Percentiles rank a stretch among this genome's conserved stretches.
Evolutionary conservation across 208 protist species (phyloP).

Genomic region (Acanthamoeba royreba): DNA sequence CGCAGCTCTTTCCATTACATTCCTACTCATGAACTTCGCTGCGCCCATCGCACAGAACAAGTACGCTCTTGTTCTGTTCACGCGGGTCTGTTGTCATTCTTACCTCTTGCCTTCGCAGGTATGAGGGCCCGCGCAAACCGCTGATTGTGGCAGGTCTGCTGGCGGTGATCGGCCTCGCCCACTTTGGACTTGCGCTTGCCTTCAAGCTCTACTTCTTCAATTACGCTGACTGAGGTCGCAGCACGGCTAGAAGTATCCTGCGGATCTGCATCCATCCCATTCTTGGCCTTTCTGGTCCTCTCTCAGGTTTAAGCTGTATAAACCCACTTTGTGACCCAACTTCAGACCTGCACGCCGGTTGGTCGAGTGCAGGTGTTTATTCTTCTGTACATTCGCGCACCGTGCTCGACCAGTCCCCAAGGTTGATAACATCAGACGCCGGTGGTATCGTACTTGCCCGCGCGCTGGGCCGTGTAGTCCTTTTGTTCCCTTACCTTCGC

Average conservation of each 20-base stretch:
- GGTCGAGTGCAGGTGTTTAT: no score
- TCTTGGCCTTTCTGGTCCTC: not conserved
- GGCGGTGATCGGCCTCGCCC: not conserved
- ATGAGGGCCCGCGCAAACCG: not conserved
- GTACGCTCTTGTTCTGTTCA: not conserved
- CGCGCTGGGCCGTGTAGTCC: not conserved
- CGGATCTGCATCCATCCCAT: not conserved
- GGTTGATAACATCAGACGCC: not conserved
- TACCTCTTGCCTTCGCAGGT: not conserved
- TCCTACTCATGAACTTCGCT: conserved; percentile 34
- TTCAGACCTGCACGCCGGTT: not conserved
- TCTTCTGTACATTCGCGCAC: no score
- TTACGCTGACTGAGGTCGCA: not conserved
- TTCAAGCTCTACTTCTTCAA: conserved; percentile 44
- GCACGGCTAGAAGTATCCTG: not conserved
- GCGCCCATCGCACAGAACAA: conserved; percentile 17
- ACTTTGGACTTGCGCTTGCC: not conserved
- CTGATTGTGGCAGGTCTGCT: not conserved
- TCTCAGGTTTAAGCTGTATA: not conserved
- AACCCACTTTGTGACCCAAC: not conserved
- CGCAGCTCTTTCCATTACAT: not conserved
- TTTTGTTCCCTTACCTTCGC: not conserved
- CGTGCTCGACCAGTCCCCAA: no score
- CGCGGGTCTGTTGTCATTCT: not conserved
- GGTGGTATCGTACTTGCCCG: not conserved